A percentile compares a stretch with the other conserved stretches of the same genome.
Conservation (phyloP, 176 grass and related monocot genomes). For the Musa acuminata region DNA sequence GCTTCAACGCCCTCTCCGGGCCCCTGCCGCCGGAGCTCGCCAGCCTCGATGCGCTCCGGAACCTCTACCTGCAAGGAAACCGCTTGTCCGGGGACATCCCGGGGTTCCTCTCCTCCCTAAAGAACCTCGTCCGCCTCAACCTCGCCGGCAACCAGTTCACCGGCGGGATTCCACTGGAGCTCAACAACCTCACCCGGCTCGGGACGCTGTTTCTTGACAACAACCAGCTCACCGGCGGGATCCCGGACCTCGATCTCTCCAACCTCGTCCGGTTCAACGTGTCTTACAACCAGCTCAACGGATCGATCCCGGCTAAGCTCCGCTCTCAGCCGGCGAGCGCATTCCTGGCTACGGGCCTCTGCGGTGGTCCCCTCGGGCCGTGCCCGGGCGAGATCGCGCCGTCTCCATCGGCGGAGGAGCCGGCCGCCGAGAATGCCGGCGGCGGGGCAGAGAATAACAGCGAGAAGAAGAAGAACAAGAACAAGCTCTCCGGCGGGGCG, state of each 20-base stretch:
- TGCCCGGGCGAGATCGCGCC: slow-evolving; percentile 24
- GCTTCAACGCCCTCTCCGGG: slow-evolving; percentile 18
- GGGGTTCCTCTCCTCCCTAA: not conserved
- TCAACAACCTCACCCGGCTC: slow-evolving; percentile 40
- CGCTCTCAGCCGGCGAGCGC: slow-evolving; percentile 30
- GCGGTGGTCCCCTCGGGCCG: slow-evolving; percentile 49
- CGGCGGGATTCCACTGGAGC: slow-evolving; percentile 16
- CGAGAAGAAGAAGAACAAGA: not conserved
- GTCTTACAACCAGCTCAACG: slow-evolving; percentile 73
- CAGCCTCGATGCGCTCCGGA: not conserved
- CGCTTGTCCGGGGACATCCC: slow-evolving; percentile 13
- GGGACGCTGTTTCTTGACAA: slow-evolving; percentile 37
- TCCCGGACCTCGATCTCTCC: slow-evolving; percentile 36
- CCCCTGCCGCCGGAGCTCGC: slow-evolving; percentile 11
- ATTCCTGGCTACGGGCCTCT: slow-evolving; percentile 60
- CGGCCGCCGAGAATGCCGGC: not conserved
- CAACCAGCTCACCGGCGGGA: slow-evolving; percentile 42
- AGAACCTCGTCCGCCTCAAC: slow-evolving; percentile 8
- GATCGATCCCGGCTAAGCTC: slow-evolving; percentile 39
- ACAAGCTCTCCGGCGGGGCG: slow-evolving; percentile 2
- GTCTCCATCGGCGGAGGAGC: slow-evolving; percentile 15
- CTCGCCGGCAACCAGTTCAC: slow-evolving; percentile 18
- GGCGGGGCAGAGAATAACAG: not conserved
- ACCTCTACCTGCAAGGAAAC: slow-evolving; percentile 3
- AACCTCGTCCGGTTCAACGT: slow-evolving; percentile 41